Evolutionary conservation across 2,329 filamentous ascomycete species (phyloP), one percentile per base, ranked within the genome.

Genomic region (Aureobasidium leucospermi): DNA sequence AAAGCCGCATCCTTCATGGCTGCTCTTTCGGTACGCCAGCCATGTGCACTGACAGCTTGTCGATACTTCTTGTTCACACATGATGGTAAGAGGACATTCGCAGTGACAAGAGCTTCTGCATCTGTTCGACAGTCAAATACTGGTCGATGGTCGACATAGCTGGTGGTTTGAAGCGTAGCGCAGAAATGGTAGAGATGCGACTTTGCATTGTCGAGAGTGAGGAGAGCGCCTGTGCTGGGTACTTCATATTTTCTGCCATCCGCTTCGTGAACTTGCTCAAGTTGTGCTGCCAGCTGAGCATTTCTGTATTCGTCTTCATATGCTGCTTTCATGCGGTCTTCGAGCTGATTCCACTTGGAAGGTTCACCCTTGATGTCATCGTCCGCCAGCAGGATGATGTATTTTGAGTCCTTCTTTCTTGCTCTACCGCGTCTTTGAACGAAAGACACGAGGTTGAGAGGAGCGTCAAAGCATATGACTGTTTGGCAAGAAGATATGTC

Each of bases 131-230:
- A 64, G 13, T 83, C 76, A 67, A 91, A 96, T 51, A 88, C 82
- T 0, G 92, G 90, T 1, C 81, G 76, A 16, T 75, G 75, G 64
- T 91, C 83, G 6, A 85, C 78, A 67, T 85, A 89, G 29, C 82
- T 80, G 0, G 76, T 76, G 0, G 75, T 74, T 0, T 82, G 79
- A 0, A 91, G 70, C 0, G 80, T 79, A 0, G 78, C 75, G 70
- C 92, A 96, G 65, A 96, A 95, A 71, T 96, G 90, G 48, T 88
- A 78, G 1, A 97, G 79, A 70, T 94, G 90, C n/a, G 79, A 73
- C 49, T 86, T 83, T 0, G 90, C 88, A 64, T 88, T 88, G 39
- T 89, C 82, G 1, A 90, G 78, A 10, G 88, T 88, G 13, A 96
- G 74, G 11, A 84, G 73, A 0, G 89, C 90, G 4, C 73, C 75